These are phyloP conservation scores for Austroboletus olivaceoglutinosus DNA, from an alignment of 1,284 basidiomycete genomes.

Conservation along the genomic window DNA sequence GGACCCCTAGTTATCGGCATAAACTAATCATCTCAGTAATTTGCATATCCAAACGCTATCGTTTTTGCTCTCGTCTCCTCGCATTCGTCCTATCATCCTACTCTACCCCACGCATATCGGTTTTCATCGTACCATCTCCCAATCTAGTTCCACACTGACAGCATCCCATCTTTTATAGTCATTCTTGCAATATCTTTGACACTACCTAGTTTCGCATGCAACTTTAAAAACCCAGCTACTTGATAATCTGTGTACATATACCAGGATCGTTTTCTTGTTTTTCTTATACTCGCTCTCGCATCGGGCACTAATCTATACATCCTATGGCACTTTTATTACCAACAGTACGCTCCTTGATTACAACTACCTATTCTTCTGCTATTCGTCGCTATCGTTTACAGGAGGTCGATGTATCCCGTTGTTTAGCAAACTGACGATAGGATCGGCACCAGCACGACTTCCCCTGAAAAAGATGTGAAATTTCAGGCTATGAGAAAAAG, in stretches of 20 bases:
- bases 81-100: too few species aligned
- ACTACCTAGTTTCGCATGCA: constrained; percentile 16
- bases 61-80: constrained; percentile 17
- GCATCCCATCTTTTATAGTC: constrained; percentile 30
- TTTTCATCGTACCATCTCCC: constrained; percentile 6
- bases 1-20: constrained; percentile 18
- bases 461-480: constrained; percentile 17
- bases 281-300: constrained; percentile 20
- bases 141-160: constrained; percentile 19
- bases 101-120: constrained; percentile 25
- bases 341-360: constrained; percentile 11
- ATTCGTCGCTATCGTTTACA: constrained; percentile 13
- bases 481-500: constrained; percentile 9
- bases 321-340: constrained; percentile 27
- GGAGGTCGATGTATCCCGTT: constrained; percentile 33
- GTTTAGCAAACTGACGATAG: constrained; percentile 19
- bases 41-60: constrained; percentile 9
- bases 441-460: constrained; percentile 17
- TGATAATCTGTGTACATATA: constrained; percentile 28
- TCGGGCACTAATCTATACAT: constrained; percentile 30
- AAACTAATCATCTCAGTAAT: constrained; percentile 9
- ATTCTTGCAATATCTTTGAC: constrained; percentile 12
- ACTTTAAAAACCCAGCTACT: constrained; percentile 17
- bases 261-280: not conserved
- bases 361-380: constrained; percentile 6